Percentiles rank a stretch among this genome's conserved stretches.
Conservation (phyloP, 306 rosid species). For the Vicia villosa region DNA sequence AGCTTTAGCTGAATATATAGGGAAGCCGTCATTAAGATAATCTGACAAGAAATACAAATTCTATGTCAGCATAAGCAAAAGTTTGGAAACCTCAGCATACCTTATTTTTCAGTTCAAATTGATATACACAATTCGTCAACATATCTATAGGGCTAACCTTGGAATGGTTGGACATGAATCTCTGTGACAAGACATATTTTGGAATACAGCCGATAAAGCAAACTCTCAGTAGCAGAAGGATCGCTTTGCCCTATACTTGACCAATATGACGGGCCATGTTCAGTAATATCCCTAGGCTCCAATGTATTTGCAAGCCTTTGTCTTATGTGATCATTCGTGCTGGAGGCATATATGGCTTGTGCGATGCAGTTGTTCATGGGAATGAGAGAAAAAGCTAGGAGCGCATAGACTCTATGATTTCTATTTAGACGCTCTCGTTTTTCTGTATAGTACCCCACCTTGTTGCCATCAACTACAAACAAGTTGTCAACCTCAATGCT, state of each 20-base stretch:
- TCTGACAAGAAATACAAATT: constrained; percentile 50
- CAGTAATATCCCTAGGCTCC: constrained; percentile 50
- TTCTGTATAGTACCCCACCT: constrained; percentile 12
- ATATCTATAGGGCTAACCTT: constrained; percentile 49
- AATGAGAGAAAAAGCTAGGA: constrained; percentile 50
- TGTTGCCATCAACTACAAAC: constrained; percentile 44
- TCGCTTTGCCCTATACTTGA: constrained; percentile 66
- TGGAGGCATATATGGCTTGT: constrained; percentile 55
- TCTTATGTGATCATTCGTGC: constrained; percentile 61
- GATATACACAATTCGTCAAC: constrained; percentile 3
- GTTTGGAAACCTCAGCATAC: constrained; percentile 22
- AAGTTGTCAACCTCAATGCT: constrained; percentile 44
- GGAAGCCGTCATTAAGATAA: constrained; percentile 57
- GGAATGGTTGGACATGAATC: constrained; percentile 62
- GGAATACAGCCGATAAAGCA: constrained; percentile 53
- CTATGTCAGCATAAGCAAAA: constrained; percentile 32
- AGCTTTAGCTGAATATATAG: constrained; percentile 62
- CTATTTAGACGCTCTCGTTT: constrained; percentile 53
- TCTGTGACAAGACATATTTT: constrained; percentile 60
- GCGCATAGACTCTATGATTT: constrained; percentile 53
- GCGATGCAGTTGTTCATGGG: constrained; percentile 52
- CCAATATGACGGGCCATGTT: constrained; percentile 57
- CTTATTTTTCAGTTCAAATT: constrained; percentile 19
- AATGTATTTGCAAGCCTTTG: constrained; percentile 58
- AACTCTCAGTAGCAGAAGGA: constrained; percentile 57